Base-by-base conservation (phyloP, 306 rosid species). In the Astragalus glycyphyllos region DNA sequence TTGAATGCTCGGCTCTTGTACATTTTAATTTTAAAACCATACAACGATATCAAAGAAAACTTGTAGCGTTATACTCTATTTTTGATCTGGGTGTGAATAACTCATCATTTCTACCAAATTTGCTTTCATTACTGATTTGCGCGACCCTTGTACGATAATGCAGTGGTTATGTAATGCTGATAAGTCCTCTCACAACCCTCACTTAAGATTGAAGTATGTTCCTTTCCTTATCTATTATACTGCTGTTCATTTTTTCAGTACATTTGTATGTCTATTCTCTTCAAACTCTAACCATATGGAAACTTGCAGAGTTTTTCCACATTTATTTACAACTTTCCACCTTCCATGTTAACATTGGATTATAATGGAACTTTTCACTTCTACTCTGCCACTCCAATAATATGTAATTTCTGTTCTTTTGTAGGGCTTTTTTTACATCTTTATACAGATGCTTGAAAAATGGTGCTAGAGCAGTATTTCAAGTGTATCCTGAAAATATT, bases 161-260 rank as follows among this genome's bases (percentile, higher is more conserved):
- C 97, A 90, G 97, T 94, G 98, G 97, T 64, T 94, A 82, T 94
- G 98, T 89, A 87, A 90, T 79, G 97, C 96, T 82, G 96, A 87
- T 73, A 94, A 86, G 49, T 90, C 97, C 59, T 87, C 86, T 26
- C 98, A 94, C 77, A 81, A 83, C 55, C 98, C 98, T 3, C 73
- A 74, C 5, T 75, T 83, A 74, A 89, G 98, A 87, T 78, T 90
- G 72, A 89, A 94, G 98, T 94, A 94, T 35, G 91, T 68, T 60
- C 45, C 5, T 47, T 37, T 63, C 63, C 73, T 37, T 62, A 12
- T 68, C 47, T 71, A 26, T 49, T 37, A 68, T 32, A 23, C 45
- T 54, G 11, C 61, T 32, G 35, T 58, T 50, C 35, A 8, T 35
- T 38, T 17, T 17, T 58, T 64, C 4, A 11, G 46, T 26, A 5